These are phyloP conservation scores for Ophiostoma australiae DNA, from an alignment of 2,329 filamentous ascomycete genomes.

Conservation along the genomic window DNA sequence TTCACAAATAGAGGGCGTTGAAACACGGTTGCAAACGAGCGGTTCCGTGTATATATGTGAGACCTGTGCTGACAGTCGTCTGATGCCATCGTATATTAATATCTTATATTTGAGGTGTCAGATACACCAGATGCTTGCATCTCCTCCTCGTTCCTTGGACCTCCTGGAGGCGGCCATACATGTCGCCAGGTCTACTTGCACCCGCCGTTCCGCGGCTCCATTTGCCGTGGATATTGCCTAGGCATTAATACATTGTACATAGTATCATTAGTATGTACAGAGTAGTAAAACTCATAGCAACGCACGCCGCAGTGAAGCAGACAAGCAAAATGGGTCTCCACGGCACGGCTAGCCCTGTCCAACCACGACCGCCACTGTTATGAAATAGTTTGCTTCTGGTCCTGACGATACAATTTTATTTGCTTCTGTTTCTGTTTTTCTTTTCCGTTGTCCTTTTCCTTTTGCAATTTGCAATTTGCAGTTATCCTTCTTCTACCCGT, in stretches of 20 bases:
- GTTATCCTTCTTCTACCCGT: background rate
- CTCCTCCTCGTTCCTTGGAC: background rate
- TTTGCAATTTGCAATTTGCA: background rate
- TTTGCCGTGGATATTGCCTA: background rate
- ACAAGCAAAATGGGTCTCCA: background rate
- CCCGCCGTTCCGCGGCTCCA: background rate
- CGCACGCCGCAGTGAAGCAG: background rate
- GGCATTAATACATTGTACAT: background rate
- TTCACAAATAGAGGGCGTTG: background rate
- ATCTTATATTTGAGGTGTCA: background rate
- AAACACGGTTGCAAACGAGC: slow-evolving; percentile 1
- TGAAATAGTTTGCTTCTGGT: background rate
- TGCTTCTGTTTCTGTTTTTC: background rate
- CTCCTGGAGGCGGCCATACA: too few relatives aligned
- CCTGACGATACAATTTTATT: background rate
- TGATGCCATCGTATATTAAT: background rate
- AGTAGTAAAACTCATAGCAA: background rate
- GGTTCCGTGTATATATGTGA: background rate
- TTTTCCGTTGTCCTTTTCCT: background rate
- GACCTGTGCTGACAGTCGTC: background rate
- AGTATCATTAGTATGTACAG: too few relatives aligned
- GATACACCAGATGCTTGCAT: background rate
- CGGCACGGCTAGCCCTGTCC: background rate
- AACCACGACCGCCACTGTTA: background rate
- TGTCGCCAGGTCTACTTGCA: background rate